These are phyloP conservation scores for Echinochloa phyllopogon DNA, from an alignment of 176 grass and related monocot genomes.

Conservation along the genomic window DNA sequence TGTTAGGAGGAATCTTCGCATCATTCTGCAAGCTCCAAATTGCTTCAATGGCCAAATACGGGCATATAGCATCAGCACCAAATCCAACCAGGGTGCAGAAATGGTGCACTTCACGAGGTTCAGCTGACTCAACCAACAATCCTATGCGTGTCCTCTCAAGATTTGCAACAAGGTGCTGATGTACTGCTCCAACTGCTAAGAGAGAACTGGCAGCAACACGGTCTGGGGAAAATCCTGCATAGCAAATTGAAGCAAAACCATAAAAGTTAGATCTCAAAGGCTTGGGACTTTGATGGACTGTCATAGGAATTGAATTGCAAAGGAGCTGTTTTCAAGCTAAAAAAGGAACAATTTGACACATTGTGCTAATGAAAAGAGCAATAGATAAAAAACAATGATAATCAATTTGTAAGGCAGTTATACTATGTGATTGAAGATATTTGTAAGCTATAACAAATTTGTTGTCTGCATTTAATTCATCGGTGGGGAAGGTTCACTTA, in stretches of 20 bases:
- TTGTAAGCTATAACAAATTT: conserved; percentile 14
- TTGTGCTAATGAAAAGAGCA: conserved; percentile 9
- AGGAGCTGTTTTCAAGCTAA: conserved; percentile 3
- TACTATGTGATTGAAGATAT: background rate
- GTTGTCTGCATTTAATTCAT: background rate
- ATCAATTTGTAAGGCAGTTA: background rate
- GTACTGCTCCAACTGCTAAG: conserved; percentile 94
- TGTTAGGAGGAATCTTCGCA: conserved; percentile 79
- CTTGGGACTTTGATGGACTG: background rate
- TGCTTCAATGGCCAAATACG: conserved; percentile 86
- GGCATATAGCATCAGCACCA: conserved; percentile 96
- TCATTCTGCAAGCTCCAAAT: conserved; percentile 94
- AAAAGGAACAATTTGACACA: background rate
- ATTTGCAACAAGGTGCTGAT: conserved; percentile 95
- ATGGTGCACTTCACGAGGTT: conserved; percentile 98
- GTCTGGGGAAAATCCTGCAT: conserved; percentile 78
- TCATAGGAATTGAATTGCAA: background rate
- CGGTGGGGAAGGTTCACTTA: background rate
- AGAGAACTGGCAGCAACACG: conserved; percentile 89
- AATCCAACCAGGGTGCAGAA: conserved; percentile 95
- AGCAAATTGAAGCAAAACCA: conserved; percentile 36
- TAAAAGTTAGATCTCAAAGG: conserved; percentile 8
- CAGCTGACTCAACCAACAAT: conserved; percentile 86
- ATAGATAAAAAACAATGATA: background rate
- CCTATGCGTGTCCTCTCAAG: conserved; percentile 87